phyloP scores from a whole-genome alignment of 1,139 yeast species.

The Taphrina populina region DNA sequence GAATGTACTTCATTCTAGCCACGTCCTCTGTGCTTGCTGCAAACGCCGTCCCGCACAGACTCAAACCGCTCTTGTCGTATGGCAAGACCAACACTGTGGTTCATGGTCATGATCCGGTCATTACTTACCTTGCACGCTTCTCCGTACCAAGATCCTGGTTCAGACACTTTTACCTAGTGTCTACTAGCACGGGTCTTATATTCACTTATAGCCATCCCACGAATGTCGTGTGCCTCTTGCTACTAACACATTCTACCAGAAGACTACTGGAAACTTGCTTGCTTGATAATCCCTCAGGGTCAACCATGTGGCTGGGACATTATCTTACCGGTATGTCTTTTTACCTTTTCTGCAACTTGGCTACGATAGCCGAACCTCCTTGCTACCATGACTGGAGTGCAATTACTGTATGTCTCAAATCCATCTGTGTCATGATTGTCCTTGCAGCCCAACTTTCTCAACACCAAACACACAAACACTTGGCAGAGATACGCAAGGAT shows the following conservation, averaged over 20 bases:
- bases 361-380: constrained; percentile 35
- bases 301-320: constrained; percentile 72
- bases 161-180: constrained; percentile 49
- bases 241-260: constrained; percentile 61
- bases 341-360: constrained; percentile 51
- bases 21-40: constrained; percentile 36
- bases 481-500: constrained; percentile 51
- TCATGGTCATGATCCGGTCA: constrained; percentile 9
- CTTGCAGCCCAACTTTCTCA: constrained; percentile 57
- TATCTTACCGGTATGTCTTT: constrained; percentile 71
- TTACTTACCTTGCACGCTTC: constrained; percentile 39
- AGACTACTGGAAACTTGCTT: constrained; percentile 61
- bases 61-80: constrained; percentile 40
- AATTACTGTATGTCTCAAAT: neutral
- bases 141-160: constrained; percentile 55
- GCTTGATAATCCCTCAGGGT: constrained; percentile 52
- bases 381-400: neutral
- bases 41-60: constrained; percentile 41
- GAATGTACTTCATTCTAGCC: constrained; percentile 3
- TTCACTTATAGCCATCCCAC: neutral
- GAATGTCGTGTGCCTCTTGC: constrained; percentile 40
- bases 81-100: constrained; percentile 40
- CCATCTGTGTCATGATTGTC: constrained; percentile 46
- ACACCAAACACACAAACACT: constrained; percentile 56
- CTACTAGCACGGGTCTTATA: constrained; percentile 1